These are phyloP conservation scores for Cercophora samala DNA, from an alignment of 495 filamentous ascomycete species.

Conservation along the genomic window DNA sequence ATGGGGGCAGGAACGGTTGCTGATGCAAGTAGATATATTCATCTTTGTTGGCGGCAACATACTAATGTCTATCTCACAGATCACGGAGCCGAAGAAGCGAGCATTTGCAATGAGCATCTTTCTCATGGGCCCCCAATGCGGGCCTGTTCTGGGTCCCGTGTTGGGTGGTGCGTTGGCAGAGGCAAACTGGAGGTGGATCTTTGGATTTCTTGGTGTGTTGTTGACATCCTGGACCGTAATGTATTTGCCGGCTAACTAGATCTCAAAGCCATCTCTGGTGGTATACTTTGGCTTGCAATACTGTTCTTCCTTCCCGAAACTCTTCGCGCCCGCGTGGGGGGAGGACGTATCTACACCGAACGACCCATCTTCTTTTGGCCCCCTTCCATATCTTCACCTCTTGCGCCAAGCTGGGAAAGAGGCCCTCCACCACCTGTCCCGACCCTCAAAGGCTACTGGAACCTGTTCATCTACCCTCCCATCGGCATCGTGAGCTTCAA, in stretches of 20 bases:
- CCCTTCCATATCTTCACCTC: slow-evolving; percentile 10
- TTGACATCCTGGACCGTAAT: not conserved
- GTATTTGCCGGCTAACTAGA: not conserved
- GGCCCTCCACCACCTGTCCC: slow-evolving; percentile 12
- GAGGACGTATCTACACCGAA: slow-evolving; percentile 9
- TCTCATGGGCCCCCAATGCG: slow-evolving; percentile 17
- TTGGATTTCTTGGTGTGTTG: slow-evolving; percentile 18
- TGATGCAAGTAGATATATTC: slow-evolving; percentile 14
- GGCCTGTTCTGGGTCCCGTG: slow-evolving; percentile 17
- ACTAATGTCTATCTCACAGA: slow-evolving; percentile 4
- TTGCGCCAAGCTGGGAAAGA: slow-evolving; percentile 13
- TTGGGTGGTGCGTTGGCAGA: slow-evolving; percentile 18
- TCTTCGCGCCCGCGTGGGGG: slow-evolving; percentile 11
- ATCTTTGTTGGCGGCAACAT: not conserved
- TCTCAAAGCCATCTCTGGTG: slow-evolving; percentile 13
- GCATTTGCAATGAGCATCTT: slow-evolving; percentile 21
- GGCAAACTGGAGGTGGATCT: slow-evolving; percentile 21
- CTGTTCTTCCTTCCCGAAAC: slow-evolving; percentile 9
- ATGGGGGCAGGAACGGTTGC: slow-evolving; percentile 19
- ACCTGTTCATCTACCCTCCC: slow-evolving; percentile 14
- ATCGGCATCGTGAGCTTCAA: slow-evolving; percentile 19
- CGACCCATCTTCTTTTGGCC: slow-evolving; percentile 13
- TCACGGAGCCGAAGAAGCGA: slow-evolving; percentile 17
- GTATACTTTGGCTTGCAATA: slow-evolving; percentile 10
- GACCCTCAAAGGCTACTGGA: slow-evolving; percentile 16